Evolutionary conservation across 495 filamentous ascomycete genomes (phyloP).

Genomic region (Neurospora sp.): DNA sequence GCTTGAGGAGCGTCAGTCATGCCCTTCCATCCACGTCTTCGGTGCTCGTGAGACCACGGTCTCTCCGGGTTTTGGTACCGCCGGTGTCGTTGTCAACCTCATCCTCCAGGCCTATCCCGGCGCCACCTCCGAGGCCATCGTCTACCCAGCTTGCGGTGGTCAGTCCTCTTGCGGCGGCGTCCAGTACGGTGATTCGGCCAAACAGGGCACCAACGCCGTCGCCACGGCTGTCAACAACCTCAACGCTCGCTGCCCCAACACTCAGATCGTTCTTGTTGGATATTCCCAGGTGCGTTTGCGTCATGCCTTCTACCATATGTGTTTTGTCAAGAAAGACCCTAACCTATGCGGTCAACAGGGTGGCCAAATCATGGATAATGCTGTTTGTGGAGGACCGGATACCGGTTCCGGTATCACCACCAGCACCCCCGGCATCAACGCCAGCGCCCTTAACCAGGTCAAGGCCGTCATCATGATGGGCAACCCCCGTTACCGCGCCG

Average conservation of each 20-base stretch:
- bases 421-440: conserved; percentile 30
- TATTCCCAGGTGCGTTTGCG: conserved; percentile 44
- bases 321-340: neutral
- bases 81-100: conserved; percentile 42
- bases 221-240: conserved; percentile 44
- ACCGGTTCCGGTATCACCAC: conserved; percentile 10
- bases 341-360: conserved; percentile 29
- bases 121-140: conserved; percentile 46
- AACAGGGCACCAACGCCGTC: conserved; percentile 42
- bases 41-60: conserved; percentile 57
- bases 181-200: conserved; percentile 43
- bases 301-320: conserved; percentile 17
- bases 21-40: conserved; percentile 48
- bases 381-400: conserved; percentile 49
- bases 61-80: conserved; percentile 43
- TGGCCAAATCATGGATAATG: conserved; percentile 54
- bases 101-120: conserved; percentile 42
- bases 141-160: conserved; percentile 40
- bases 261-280: conserved; percentile 49
- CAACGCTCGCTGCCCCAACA: conserved; percentile 42
- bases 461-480: conserved; percentile 56
- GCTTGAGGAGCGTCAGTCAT: conserved; percentile 24
- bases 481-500: conserved; percentile 42
- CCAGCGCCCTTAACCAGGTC: conserved; percentile 28
- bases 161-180: conserved; percentile 35